Conservation (phyloP, 768 basidiomycete species). For the Panaeolus papilionaceus region DNA sequence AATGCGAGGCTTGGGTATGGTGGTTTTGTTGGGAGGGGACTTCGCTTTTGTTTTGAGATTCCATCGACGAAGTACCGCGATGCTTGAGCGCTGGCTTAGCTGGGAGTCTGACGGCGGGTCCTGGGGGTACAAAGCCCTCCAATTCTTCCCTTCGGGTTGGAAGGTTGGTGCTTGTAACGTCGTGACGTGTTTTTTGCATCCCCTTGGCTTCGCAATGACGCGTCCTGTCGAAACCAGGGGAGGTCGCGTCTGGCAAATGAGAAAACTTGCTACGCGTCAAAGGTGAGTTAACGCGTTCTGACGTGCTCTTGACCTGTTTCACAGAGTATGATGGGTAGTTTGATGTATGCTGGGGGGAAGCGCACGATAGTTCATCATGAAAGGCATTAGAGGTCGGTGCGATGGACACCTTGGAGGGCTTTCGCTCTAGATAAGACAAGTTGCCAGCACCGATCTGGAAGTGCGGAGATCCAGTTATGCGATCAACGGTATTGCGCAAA, state of each 20-base stretch:
- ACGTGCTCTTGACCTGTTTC: not conserved
- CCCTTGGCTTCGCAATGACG: not conserved
- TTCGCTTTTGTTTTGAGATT: not conserved
- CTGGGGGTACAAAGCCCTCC: not conserved
- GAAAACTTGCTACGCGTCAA: not conserved
- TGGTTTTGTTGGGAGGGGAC: not conserved
- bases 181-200: not conserved
- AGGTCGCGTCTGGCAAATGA: not conserved
- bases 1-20: not conserved
- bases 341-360: not conserved
- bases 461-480: slow-evolving; percentile 67
- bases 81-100: not conserved
- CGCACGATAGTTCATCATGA: not conserved
- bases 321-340: not conserved
- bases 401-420: not conserved
- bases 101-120: not conserved
- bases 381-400: not conserved
- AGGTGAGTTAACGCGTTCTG: not conserved
- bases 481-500: slow-evolving; percentile 72
- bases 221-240: not conserved
- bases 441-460: slow-evolving; percentile 1
- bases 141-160: not conserved
- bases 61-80: not conserved
- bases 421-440: not conserved
- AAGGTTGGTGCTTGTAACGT: not conserved